Evolutionary conservation across 2,329 filamentous ascomycete species (phyloP).

Genomic region (Myriosclerotinia curreyana): DNA sequence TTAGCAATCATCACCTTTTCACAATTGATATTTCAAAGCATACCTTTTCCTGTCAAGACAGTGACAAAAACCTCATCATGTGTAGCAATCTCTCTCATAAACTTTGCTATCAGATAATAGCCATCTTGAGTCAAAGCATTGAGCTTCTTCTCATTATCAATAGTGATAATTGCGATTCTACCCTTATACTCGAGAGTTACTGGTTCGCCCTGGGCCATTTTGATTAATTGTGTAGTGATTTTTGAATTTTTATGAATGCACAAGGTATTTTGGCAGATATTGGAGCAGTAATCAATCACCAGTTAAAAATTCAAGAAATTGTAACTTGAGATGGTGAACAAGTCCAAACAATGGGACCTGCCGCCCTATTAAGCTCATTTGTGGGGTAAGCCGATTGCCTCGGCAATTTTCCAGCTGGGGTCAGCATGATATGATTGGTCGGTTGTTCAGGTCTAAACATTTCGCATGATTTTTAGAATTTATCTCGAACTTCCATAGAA

Average conservation of each 20-base stretch:
- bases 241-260: not conserved
- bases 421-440: conserved; percentile 9
- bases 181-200: conserved; percentile 57
- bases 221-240: conserved; percentile 9
- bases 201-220: conserved; percentile 27
- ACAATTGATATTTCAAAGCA: conserved; percentile 41
- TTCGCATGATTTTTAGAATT: conserved; percentile 8
- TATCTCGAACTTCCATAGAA: not conserved
- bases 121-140: conserved; percentile 70
- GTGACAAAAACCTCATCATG: conserved; percentile 82
- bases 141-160: conserved; percentile 82
- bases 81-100: conserved; percentile 72
- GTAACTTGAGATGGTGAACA: not conserved
- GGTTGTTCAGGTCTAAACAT: conserved; percentile 1
- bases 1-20: conserved; percentile 16
- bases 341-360: not conserved
- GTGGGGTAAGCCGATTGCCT: conserved; percentile 14
- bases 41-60: conserved; percentile 75
- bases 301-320: not conserved
- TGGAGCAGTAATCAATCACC: not conserved
- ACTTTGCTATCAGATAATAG: conserved; percentile 74
- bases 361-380: not conserved
- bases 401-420: not conserved
- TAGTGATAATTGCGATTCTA: conserved; percentile 77
- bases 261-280: not conserved